Percentiles rank a stretch among this genome's conserved stretches.
Conservation (phyloP, 2,329 filamentous ascomycete genomes). For the Sarocladium oryzae region DNA sequence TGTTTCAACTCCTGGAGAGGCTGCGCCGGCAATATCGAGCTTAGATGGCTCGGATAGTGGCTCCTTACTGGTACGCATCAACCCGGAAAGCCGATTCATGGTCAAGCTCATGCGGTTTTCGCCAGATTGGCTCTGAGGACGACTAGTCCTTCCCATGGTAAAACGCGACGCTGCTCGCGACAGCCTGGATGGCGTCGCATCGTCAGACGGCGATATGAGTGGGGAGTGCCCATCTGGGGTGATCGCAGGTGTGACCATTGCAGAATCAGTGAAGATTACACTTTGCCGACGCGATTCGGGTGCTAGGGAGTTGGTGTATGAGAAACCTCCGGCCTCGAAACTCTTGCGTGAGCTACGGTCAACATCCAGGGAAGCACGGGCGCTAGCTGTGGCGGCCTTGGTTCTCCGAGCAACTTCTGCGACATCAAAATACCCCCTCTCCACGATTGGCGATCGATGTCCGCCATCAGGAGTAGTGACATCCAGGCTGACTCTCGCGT, state of each 20-base stretch:
- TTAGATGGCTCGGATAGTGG: slow-evolving; percentile 19
- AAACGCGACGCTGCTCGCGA: slow-evolving; percentile 54
- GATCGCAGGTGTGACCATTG: slow-evolving; percentile 29
- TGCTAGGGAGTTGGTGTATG: slow-evolving; percentile 24
- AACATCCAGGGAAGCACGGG: slow-evolving; percentile 39
- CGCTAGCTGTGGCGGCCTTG: slow-evolving; percentile 14
- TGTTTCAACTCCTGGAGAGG: not conserved
- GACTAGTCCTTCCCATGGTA: slow-evolving; percentile 40
- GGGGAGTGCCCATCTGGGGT: slow-evolving; percentile 30
- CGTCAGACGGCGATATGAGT: slow-evolving; percentile 42
- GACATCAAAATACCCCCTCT: slow-evolving; percentile 22
- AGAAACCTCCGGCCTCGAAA: slow-evolving; percentile 37
- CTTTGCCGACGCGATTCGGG: slow-evolving; percentile 43
- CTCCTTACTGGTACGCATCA: slow-evolving; percentile 42
- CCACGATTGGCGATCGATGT: slow-evolving; percentile 2
- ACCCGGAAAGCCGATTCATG: slow-evolving; percentile 47
- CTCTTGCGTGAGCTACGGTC: slow-evolving; percentile 43
- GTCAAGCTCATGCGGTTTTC: slow-evolving; percentile 52
- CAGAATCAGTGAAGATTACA: slow-evolving; percentile 40
- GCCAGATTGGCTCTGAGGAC: slow-evolving; percentile 51
- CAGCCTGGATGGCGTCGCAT: slow-evolving; percentile 46
- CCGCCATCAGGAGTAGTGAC: not conserved
- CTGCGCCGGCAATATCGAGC: slow-evolving; percentile 16
- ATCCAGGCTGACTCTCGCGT: slow-evolving; percentile 34
- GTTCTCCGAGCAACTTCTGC: slow-evolving; percentile 16